A percentile compares a stretch with the other conserved stretches of the same genome.
Conservation (phyloP, 1,284 basidiomycete genomes). For the Microbotryomycetes sp. region DNA sequence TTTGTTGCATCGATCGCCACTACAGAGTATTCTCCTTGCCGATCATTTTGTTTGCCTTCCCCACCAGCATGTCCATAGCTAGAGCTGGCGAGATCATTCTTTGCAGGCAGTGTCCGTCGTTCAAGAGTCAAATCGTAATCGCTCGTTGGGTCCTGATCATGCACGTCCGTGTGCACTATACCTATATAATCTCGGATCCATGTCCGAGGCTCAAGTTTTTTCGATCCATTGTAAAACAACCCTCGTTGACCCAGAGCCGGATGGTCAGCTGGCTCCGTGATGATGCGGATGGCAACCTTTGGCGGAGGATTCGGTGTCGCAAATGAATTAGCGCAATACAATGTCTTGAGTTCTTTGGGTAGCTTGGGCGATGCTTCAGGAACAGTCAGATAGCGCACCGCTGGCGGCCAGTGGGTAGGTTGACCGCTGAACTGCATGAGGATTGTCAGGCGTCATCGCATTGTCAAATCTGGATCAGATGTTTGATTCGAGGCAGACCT, state of each 20-base stretch:
- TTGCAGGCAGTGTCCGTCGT: conserved; percentile 28
- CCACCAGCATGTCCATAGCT: too few species aligned
- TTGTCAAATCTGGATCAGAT: too few species aligned
- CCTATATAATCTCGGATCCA: conserved; percentile 77
- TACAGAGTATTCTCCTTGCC: too few species aligned
- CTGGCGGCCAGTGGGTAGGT: not conserved
- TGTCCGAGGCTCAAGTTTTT: conserved; percentile 56
- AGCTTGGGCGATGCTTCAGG: not conserved
- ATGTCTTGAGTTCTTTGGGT: not conserved
- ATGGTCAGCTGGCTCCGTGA: conserved; percentile 46
- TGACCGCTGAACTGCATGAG: too few species aligned
- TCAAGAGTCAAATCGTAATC: conserved; percentile 81
- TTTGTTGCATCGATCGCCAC: conserved; percentile 59
- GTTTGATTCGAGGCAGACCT: too few species aligned
- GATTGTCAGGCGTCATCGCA: too few species aligned
- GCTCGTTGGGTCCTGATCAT: conserved; percentile 52
- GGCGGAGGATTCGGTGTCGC: conserved; percentile 19
- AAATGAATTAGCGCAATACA: not conserved
- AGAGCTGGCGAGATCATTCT: too few species aligned
- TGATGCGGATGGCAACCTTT: conserved; percentile 39
- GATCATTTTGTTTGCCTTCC: too few species aligned
- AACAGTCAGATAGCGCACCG: not conserved
- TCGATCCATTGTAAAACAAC: conserved; percentile 58
- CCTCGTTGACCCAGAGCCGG: conserved; percentile 77
- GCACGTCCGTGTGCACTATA: conserved; percentile 64